phyloP scores from a whole-genome alignment of 1,139 yeast genomes.

The Hyphopichia buzzinii region DNA sequence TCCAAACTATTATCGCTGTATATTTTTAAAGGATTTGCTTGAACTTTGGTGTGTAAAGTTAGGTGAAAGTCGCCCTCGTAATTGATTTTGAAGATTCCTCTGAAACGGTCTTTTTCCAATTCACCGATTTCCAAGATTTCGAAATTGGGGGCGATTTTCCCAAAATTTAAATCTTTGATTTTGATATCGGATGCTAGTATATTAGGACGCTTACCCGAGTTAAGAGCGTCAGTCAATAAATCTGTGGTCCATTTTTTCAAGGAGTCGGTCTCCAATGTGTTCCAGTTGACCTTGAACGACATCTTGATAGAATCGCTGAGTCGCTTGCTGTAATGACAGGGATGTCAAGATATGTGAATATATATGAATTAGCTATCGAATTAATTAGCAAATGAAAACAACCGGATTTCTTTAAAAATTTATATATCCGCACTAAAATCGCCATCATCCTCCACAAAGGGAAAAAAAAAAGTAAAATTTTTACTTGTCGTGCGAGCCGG shows the following conservation, averaged over 20 bases:
- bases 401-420: neutral
- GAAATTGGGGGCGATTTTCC: conserved; percentile 72
- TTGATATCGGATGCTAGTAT: conserved; percentile 72
- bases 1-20: conserved; percentile 53
- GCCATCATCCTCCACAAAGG: neutral
- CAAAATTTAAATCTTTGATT: conserved; percentile 75
- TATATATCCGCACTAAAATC: neutral
- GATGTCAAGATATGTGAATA: neutral
- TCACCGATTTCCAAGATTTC: conserved; percentile 88
- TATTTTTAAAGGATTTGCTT: conserved; percentile 79
- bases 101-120: conserved; percentile 70
- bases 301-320: conserved; percentile 27
- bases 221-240: conserved; percentile 72
- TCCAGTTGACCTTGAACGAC: conserved; percentile 84
- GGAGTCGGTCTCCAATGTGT: conserved; percentile 67
- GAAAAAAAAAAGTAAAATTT: neutral
- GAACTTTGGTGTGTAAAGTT: conserved; percentile 77
- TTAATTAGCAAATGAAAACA: neutral
- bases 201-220: conserved; percentile 72
- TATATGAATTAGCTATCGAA: neutral
- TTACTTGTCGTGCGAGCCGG: neutral
- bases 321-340: too few species aligned
- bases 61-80: conserved; percentile 80
- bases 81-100: conserved; percentile 82
- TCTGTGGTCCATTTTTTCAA: conserved; percentile 66